Evolutionary conservation across 495 filamentous ascomycete genomes (phyloP).

Genomic region (Talaromyces ruber): DNA sequence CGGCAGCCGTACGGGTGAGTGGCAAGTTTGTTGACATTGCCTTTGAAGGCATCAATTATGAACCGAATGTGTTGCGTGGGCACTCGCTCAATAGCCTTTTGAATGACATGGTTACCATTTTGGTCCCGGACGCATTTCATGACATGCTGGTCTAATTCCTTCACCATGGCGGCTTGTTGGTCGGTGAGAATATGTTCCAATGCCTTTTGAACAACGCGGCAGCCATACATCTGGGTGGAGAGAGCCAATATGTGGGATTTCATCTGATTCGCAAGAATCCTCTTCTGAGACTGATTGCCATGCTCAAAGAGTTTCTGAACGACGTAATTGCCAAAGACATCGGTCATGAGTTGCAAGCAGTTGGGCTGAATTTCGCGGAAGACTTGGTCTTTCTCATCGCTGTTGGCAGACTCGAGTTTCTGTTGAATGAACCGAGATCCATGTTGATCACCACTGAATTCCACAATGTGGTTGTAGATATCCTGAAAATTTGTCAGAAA

Average conservation of each 20-base stretch:
- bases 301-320: slow-evolving; percentile 98
- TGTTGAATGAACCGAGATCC: slow-evolving; percentile 94
- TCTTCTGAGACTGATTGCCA: slow-evolving; percentile 90
- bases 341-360: slow-evolving; percentile 82
- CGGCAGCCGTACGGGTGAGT: slow-evolving; percentile 84
- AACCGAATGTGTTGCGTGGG: slow-evolving; percentile 76
- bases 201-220: slow-evolving; percentile 96
- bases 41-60: slow-evolving; percentile 77
- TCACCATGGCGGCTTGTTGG: slow-evolving; percentile 77
- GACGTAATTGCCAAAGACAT: slow-evolving; percentile 97
- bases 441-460: slow-evolving; percentile 93
- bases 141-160: slow-evolving; percentile 74
- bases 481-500: slow-evolving; percentile 42
- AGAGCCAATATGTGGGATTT: slow-evolving; percentile 70
- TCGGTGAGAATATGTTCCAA: slow-evolving; percentile 86
- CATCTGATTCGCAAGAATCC: slow-evolving; percentile 76
- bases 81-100: slow-evolving; percentile 87
- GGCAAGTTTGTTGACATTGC: slow-evolving; percentile 69
- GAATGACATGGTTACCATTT: slow-evolving; percentile 95
- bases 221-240: slow-evolving; percentile 89
- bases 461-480: slow-evolving; percentile 81
- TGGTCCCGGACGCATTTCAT: slow-evolving; percentile 77
- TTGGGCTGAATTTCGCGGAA: slow-evolving; percentile 82
- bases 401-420: slow-evolving; percentile 90
- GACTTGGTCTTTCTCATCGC: slow-evolving; percentile 92